These are phyloP conservation scores for Ceratocystis alfenasii DNA, from an alignment of 2,329 filamentous ascomycete species.

Conservation along the genomic window DNA sequence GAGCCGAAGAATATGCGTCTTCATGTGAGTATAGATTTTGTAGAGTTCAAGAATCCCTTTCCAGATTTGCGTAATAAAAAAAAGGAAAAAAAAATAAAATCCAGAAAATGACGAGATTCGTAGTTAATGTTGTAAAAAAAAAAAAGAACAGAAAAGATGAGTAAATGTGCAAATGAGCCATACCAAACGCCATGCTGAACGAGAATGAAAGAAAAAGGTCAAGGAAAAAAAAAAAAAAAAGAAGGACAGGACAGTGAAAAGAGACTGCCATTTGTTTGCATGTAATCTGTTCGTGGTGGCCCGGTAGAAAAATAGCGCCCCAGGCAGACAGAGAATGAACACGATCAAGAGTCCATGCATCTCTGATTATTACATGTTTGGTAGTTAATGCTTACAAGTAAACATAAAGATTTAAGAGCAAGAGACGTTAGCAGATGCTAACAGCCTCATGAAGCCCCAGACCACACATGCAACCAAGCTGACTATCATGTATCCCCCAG, in stretches of 20 bases:
- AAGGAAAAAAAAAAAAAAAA: background rate
- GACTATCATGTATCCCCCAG: background rate
- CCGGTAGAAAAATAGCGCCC: background rate
- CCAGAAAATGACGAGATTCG: background rate
- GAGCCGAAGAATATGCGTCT: background rate
- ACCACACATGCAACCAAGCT: background rate
- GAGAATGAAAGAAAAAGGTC: constrained; percentile 9
- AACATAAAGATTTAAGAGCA: background rate
- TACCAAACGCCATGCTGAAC: constrained; percentile 21
- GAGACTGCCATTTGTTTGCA: background rate
- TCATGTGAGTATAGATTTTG: constrained; percentile 7
- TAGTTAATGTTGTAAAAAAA: background rate
- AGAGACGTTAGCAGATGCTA: background rate
- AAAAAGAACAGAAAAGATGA: constrained; percentile 20
- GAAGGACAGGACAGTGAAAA: background rate
- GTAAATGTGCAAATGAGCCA: constrained; percentile 14
- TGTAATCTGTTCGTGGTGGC: background rate
- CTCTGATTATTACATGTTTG: constrained; percentile 10
- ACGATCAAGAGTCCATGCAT: background rate
- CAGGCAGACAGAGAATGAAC: background rate
- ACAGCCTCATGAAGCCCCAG: background rate
- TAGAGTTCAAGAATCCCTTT: constrained; percentile 4
- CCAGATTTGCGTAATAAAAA: constrained; percentile 6
- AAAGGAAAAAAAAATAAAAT: constrained; percentile 5
- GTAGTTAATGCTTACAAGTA: constrained; percentile 10